A percentile compares a stretch with the other conserved stretches of the same genome.
phyloP scores from a whole-genome alignment of 371 early-diverging fungal genomes.

The Mortierella polycephala region DNA sequence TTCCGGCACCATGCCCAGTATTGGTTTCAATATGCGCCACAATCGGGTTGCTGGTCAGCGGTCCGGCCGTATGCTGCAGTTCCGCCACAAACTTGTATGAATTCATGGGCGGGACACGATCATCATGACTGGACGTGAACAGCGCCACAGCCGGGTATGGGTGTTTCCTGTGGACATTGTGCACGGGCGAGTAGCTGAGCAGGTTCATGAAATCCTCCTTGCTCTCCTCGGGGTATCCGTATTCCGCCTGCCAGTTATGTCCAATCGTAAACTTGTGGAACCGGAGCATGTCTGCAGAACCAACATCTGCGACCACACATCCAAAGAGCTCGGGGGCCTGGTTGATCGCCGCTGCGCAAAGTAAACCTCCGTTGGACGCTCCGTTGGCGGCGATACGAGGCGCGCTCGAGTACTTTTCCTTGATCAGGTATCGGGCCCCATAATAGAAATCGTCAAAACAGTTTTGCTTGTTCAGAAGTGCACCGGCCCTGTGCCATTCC shows the following conservation, averaged over 20 bases:
- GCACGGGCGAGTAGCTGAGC: slow-evolving; percentile 70
- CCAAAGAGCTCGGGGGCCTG: slow-evolving; percentile 68
- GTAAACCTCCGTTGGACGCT: slow-evolving; percentile 78
- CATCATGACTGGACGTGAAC: slow-evolving; percentile 62
- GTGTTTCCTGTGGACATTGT: slow-evolving; percentile 61
- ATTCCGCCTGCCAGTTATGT: slow-evolving; percentile 64
- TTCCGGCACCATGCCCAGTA: slow-evolving; percentile 79
- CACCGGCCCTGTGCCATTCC: slow-evolving; percentile 61
- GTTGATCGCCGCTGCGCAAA: slow-evolving; percentile 58
- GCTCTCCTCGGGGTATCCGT: slow-evolving; percentile 62
- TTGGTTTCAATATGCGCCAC: slow-evolving; percentile 69
- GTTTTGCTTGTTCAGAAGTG: slow-evolving; percentile 56
- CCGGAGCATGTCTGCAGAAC: slow-evolving; percentile 66
- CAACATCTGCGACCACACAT: slow-evolving; percentile 59
- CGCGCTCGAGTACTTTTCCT: slow-evolving; percentile 55
- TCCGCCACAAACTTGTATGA: slow-evolving; percentile 72
- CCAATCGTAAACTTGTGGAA: slow-evolving; percentile 72
- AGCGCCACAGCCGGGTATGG: slow-evolving; percentile 62
- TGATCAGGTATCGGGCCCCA: slow-evolving; percentile 58
- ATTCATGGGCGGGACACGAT: slow-evolving; percentile 62
- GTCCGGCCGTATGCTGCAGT: slow-evolving; percentile 63
- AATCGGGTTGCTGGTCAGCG: slow-evolving; percentile 61
- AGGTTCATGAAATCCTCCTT: slow-evolving; percentile 57
- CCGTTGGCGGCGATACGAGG: slow-evolving; percentile 72
- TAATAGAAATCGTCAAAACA: slow-evolving; percentile 64